Evolutionary conservation across 495 filamentous ascomycete genomes (phyloP).

Genomic region (Clavariopsis aquatica): DNA sequence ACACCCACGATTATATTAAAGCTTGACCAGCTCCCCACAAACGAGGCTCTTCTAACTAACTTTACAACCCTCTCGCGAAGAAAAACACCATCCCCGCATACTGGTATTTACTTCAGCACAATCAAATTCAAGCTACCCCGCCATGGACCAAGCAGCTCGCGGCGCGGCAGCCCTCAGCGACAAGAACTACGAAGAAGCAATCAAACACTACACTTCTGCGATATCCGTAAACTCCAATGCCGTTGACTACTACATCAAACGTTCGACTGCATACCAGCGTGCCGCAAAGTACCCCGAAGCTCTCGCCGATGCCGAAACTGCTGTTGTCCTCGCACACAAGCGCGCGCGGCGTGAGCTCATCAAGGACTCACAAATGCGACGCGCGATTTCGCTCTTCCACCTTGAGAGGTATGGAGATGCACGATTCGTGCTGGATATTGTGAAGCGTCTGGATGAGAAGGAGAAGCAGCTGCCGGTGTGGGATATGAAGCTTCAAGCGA

Average conservation of each 20-base stretch:
- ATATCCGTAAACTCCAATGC: constrained; percentile 64
- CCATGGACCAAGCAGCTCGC: constrained; percentile 62
- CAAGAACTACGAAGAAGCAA: constrained; percentile 65
- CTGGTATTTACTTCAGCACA: neutral
- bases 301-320: constrained; percentile 78
- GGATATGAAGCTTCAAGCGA: constrained; percentile 58
- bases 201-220: constrained; percentile 75
- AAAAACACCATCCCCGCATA: neutral
- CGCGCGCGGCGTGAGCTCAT: constrained; percentile 81
- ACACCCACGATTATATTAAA: neutral
- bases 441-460: constrained; percentile 60
- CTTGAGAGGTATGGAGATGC: constrained; percentile 76
- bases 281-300: constrained; percentile 58
- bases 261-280: constrained; percentile 80
- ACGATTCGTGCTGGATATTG: constrained; percentile 66
- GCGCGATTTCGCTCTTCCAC: constrained; percentile 71
- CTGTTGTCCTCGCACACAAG: constrained; percentile 65
- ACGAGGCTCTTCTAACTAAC: neutral
- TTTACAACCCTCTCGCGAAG: neutral
- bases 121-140: constrained; percentile 1
- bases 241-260: constrained; percentile 82
- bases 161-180: constrained; percentile 65
- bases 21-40: neutral
- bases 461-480: constrained; percentile 66
- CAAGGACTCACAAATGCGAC: constrained; percentile 74